phyloP scores from a whole-genome alignment of 2,329 filamentous ascomycete genomes.

The Clonostachys byssicola region DNA sequence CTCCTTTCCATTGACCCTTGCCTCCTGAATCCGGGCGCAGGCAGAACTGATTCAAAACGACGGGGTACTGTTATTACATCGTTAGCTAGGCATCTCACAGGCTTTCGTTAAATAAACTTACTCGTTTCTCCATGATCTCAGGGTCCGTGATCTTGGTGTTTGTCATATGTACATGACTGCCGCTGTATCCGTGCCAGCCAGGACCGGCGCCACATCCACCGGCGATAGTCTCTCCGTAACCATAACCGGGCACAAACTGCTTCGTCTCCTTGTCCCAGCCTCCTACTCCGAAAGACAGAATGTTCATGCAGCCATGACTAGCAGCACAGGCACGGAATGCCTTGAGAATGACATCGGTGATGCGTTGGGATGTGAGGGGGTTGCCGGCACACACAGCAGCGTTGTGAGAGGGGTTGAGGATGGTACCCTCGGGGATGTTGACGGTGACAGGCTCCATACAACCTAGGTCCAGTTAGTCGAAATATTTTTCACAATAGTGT shows the following conservation, averaged over 20 bases:
- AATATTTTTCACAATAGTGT: neutral
- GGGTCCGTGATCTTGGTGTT: constrained; percentile 69
- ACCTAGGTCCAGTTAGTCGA: neutral
- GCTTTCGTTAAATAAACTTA: neutral
- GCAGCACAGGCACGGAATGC: constrained; percentile 78
- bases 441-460: constrained; percentile 75
- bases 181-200: constrained; percentile 66
- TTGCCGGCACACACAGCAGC: constrained; percentile 83
- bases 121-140: constrained; percentile 24
- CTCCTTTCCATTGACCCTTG: constrained; percentile 53
- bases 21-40: neutral
- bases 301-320: constrained; percentile 78
- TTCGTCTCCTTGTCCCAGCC: constrained; percentile 57
- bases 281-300: constrained; percentile 79
- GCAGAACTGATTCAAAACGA: neutral
- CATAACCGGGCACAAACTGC: constrained; percentile 54
- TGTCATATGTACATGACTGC: constrained; percentile 80
- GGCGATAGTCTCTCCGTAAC: constrained; percentile 80
- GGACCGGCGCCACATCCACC: constrained; percentile 70
- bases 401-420: constrained; percentile 70
- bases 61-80: neutral
- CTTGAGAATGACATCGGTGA: constrained; percentile 79
- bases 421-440: constrained; percentile 65
- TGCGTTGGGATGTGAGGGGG: constrained; percentile 73
- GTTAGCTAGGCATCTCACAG: neutral